Base-by-base conservation (phyloP, 225 moss, liverwort and hornwort species). In the Climacium dendroides region DNA sequence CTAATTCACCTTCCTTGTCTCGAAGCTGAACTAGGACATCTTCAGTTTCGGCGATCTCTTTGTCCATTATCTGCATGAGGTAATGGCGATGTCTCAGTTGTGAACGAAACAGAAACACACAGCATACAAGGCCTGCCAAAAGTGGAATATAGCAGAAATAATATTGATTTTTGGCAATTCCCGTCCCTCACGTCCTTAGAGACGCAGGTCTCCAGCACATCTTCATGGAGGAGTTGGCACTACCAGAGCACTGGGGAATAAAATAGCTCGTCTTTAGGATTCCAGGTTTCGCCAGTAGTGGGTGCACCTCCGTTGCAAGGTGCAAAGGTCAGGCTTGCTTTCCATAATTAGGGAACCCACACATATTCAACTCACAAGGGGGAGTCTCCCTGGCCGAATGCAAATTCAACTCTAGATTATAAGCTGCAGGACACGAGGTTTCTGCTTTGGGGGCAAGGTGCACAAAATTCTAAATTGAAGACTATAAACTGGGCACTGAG, bases 1-100 rank as follows among this genome's bases (percentile, higher is more conserved):
- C 81, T 64, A 93, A 45, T 22, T 81, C 88, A 19, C 61, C 69
- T 79, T 89, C 87, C 55, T 92, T 84, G 23, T 81, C 82, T 89
- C 79, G 92, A 61, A 93, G 82, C 41, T 79, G 90, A 37, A 83
- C 66, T 20, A 93, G 67, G 16, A 73, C 74, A 43, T 84, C 62
- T 52, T 93, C 90, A 7, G 84, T 86, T 87, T 89, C 81, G 52
- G 87, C 78, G 11, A 93, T 89, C 62, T 92, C 90, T 84, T 79
- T 90, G 81, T 93, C 93, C 86, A 93, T 89, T 78, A 78, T 87
- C 92, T 93, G 87, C 86, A 84, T 60, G 53, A 19, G 18, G 39
- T 30, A 23, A 78, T 16, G 48, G 70, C 81, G 19, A 76, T 41
- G 70, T 43, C 70, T 90, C 29, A 85, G 58, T 82, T 77, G 62